Conservation (phyloP, 2,329 filamentous ascomycete species). For the Pseudonectria buxi region DNA sequence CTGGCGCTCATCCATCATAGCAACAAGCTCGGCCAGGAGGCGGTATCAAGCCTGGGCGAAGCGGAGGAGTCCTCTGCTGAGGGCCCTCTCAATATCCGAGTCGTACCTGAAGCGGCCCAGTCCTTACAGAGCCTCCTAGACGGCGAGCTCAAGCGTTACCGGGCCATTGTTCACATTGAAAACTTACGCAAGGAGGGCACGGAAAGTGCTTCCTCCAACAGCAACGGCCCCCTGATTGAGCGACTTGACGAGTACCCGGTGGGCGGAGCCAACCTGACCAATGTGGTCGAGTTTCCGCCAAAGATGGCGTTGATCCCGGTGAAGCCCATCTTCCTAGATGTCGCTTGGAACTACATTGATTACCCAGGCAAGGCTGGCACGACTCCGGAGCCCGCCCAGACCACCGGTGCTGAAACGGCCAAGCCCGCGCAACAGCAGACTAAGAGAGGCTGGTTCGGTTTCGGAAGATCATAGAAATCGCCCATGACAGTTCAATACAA, state of each 20-base stretch:
- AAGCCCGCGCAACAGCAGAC: constrained; percentile 30
- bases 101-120: constrained; percentile 52
- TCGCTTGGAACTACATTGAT: constrained; percentile 95
- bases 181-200: constrained; percentile 50
- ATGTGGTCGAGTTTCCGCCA: constrained; percentile 82
- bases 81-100: constrained; percentile 59
- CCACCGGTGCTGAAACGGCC: constrained; percentile 20
- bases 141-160: constrained; percentile 70
- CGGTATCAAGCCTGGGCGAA: constrained; percentile 41
- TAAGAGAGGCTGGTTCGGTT: constrained; percentile 74
- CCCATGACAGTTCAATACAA: not conserved
- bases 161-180: constrained; percentile 78
- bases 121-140: constrained; percentile 57
- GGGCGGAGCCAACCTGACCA: constrained; percentile 64
- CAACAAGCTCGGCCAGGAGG: constrained; percentile 52
- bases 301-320: constrained; percentile 76
- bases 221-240: constrained; percentile 58
- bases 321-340: constrained; percentile 92
- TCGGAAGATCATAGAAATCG: constrained; percentile 42
- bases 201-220: constrained; percentile 25
- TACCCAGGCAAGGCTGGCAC: constrained; percentile 61
- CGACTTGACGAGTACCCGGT: constrained; percentile 68
- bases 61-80: constrained; percentile 17
- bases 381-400: constrained; percentile 18
- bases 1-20: constrained; percentile 79